Evolutionary conservation across 2,329 filamentous ascomycete species (phyloP).

Genomic region (Exophiala calicioides): DNA sequence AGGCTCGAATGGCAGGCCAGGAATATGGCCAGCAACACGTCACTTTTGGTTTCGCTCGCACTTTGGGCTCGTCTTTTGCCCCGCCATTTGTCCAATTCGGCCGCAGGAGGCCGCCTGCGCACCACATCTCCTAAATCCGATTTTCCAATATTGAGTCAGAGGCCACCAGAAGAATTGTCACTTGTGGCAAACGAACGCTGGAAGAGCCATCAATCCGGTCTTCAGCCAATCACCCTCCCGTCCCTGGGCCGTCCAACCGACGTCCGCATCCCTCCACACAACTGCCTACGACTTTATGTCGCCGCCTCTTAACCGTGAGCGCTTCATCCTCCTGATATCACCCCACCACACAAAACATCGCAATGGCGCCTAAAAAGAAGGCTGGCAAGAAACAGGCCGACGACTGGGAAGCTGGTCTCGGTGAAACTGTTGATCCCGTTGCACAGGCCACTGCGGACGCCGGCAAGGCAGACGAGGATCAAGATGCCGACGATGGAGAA

Average conservation of each 20-base stretch:
- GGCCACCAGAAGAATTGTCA: background rate
- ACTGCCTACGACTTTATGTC: slow-evolving; percentile 30
- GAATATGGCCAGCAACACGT: too few relatives aligned
- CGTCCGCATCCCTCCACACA: slow-evolving; percentile 1
- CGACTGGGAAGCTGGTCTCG: slow-evolving; percentile 93
- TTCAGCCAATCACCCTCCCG: slow-evolving; percentile 10
- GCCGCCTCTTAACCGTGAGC: slow-evolving; percentile 32
- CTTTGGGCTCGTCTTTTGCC: too few relatives aligned
- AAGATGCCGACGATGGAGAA: slow-evolving; percentile 56
- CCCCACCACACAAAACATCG: slow-evolving; percentile 13
- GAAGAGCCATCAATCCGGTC: background rate
- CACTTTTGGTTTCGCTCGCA: too few relatives aligned
- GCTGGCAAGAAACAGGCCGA: slow-evolving; percentile 76
- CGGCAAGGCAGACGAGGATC: slow-evolving; percentile 48
- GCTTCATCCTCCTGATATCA: slow-evolving; percentile 19
- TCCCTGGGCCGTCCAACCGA: background rate
- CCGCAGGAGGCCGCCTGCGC: background rate
- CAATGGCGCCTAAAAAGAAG: slow-evolving; percentile 96
- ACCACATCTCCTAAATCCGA: slow-evolving; percentile 6
- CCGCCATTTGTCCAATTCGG: too few relatives aligned
- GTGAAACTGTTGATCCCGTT: slow-evolving; percentile 70
- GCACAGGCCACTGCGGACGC: slow-evolving; percentile 51
- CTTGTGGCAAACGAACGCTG: slow-evolving; percentile 3
- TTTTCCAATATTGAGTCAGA: background rate
- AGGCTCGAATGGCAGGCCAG: too few relatives aligned